Evolutionary conservation across 2,329 filamentous ascomycete species (phyloP).

Genomic region (Pestalotiopsis sp.): DNA sequence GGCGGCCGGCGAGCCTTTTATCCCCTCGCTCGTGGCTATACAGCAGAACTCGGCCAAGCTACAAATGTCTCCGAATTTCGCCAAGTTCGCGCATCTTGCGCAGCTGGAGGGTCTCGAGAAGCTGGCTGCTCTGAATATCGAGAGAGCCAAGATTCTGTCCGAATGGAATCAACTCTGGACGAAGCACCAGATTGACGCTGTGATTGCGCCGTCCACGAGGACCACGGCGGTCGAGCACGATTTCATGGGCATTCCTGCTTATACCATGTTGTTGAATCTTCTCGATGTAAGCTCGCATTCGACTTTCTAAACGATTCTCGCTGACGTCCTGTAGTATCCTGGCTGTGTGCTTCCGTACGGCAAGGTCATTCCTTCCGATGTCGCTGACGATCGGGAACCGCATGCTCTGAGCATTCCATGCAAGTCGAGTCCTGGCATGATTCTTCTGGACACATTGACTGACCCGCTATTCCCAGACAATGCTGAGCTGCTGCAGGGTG

Average conservation of each 20-base stretch:
- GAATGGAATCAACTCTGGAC: conserved; percentile 45
- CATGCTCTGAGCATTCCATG: conserved; percentile 25
- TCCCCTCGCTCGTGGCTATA: neutral
- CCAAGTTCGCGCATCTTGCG: conserved; percentile 23
- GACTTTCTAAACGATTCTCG: neutral
- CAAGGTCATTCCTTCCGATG: conserved; percentile 41
- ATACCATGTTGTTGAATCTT: conserved; percentile 55
- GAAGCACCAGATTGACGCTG: conserved; percentile 48
- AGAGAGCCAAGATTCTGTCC: conserved; percentile 35
- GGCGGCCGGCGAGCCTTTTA: conserved; percentile 40
- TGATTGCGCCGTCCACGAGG: conserved; percentile 50
- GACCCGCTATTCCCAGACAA: conserved; percentile 34
- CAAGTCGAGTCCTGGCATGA: conserved; percentile 33
- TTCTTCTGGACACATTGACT: neutral
- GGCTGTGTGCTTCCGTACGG: conserved; percentile 49
- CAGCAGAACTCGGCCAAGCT: conserved; percentile 39
- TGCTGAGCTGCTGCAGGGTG: conserved; percentile 40
- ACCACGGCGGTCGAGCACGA: conserved; percentile 55
- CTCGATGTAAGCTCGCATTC: conserved; percentile 45
- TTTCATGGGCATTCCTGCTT: conserved; percentile 45
- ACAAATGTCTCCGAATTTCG: conserved; percentile 17
- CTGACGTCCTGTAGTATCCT: conserved; percentile 43
- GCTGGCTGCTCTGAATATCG: conserved; percentile 43
- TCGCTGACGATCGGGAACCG: conserved; percentile 32
- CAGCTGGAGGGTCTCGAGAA: conserved; percentile 35